These are phyloP conservation scores for Anthracocystis panici-leucophaei DNA, from an alignment of 1,284 basidiomycete genomes.

Conservation along the genomic window DNA sequence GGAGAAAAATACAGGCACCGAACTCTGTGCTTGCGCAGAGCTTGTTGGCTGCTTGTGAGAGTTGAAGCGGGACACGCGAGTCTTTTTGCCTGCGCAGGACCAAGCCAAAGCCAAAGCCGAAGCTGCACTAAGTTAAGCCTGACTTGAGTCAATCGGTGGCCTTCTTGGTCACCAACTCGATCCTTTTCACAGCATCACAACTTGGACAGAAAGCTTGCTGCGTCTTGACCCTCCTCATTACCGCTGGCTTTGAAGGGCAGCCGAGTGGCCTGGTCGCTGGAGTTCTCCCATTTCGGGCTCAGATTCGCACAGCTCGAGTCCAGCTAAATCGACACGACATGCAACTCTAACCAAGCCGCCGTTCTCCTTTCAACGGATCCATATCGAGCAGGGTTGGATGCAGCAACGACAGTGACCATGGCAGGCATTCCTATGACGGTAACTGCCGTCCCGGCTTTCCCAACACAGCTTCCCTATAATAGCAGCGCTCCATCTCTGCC, in stretches of 20 bases:
- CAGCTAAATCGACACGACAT: neutral
- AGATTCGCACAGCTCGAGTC: neutral
- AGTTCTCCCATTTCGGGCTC: neutral
- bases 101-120: no score
- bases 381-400: no score
- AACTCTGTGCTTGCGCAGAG: no score
- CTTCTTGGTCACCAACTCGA: neutral
- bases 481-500: conserved; percentile 13
- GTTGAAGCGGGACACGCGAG: no score
- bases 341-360: neutral
- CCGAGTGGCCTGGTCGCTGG: conserved; percentile 1
- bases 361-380: neutral
- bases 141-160: no score
- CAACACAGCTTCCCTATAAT: conserved; percentile 24
- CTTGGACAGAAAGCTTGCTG: neutral
- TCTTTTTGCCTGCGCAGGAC: no score
- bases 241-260: conserved; percentile 3
- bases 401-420: conserved; percentile 11
- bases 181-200: neutral
- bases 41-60: no score
- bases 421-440: conserved; percentile 42
- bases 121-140: no score
- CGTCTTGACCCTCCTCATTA: neutral
- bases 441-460: conserved; percentile 45
- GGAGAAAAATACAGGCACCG: no score